Evolutionary conservation across 805 yeast genomes (phyloP).

Genomic region (Lachancea quebecensis): DNA sequence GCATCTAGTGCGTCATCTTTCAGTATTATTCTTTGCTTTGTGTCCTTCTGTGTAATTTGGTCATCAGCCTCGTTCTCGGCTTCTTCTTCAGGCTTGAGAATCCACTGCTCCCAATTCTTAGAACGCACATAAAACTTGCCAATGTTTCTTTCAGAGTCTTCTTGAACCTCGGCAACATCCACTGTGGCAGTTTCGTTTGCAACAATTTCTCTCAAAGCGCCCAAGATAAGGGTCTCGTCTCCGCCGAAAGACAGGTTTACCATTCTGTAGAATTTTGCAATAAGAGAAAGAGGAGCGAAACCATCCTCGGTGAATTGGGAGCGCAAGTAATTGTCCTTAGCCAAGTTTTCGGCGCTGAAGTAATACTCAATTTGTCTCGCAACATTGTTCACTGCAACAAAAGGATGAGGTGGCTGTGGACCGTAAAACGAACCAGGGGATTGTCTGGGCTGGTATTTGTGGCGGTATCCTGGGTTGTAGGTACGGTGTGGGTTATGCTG

Average conservation of each 20-base stretch:
- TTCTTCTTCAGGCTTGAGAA: conserved; percentile 6
- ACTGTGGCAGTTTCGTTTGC: conserved; percentile 26
- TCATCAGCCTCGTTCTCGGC: conserved; percentile 4
- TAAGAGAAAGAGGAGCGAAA: conserved; percentile 25
- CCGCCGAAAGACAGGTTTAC: conserved; percentile 46
- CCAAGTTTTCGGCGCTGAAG: conserved; percentile 78
- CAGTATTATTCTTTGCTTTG: conserved; percentile 12
- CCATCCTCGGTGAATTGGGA: conserved; percentile 48
- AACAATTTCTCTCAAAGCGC: conserved; percentile 30
- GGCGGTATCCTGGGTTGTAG: conserved; percentile 11
- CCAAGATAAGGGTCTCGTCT: conserved; percentile 23
- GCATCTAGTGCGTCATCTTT: conserved; percentile 23
- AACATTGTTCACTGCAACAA: conserved; percentile 27
- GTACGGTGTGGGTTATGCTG: conserved; percentile 10
- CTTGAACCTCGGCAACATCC: conserved; percentile 17
- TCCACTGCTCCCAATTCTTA: conserved; percentile 22
- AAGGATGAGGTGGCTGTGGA: conserved; percentile 12
- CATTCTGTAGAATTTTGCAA: conserved; percentile 33
- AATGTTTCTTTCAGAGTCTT: conserved; percentile 9
- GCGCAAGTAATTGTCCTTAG: conserved; percentile 78
- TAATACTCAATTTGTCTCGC: conserved; percentile 77
- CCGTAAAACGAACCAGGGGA: conserved; percentile 5
- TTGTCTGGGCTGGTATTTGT: conserved; percentile 2
- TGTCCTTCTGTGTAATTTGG: background rate
- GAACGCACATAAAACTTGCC: conserved; percentile 27